phyloP scores from a whole-genome alignment of 225 moss, liverwort and hornwort species.

The Polytrichum formosum region DNA sequence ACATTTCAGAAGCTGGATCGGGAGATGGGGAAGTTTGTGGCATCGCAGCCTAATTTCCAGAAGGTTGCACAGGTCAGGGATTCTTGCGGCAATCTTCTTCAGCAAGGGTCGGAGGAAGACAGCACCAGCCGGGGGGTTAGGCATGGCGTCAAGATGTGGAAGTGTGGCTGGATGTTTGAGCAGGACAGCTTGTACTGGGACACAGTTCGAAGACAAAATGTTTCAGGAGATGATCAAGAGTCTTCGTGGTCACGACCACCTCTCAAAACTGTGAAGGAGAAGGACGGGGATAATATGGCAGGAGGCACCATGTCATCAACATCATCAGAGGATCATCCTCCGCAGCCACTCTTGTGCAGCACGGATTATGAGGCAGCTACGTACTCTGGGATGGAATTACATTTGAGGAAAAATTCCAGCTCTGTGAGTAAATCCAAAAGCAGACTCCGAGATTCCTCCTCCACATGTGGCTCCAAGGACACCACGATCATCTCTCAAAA shows the following conservation, averaged over 20 bases:
- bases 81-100: background rate
- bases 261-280: conserved; percentile 4
- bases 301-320: conserved; percentile 7
- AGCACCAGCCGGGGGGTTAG: conserved; percentile 49
- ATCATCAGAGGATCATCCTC: conserved; percentile 14
- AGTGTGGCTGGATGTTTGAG: conserved; percentile 54
- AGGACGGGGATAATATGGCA: background rate
- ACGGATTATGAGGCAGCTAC: conserved; percentile 23
- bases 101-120: conserved; percentile 41
- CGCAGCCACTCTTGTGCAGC: conserved; percentile 11
- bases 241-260: conserved; percentile 4
- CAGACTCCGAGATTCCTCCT: background rate
- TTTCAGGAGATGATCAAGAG: conserved; percentile 15
- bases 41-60: conserved; percentile 13
- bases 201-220: conserved; percentile 42
- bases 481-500: background rate
- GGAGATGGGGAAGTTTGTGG: conserved; percentile 52
- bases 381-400: conserved; percentile 28
- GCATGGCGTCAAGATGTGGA: conserved; percentile 50
- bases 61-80: background rate
- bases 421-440: background rate
- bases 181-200: conserved; percentile 64
- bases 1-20: conserved; percentile 57
- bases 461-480: background rate
- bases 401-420: conserved; percentile 17